Base-by-base conservation (phyloP, 2,329 filamentous ascomycete genomes). In the Paradendryphiella salina region DNA sequence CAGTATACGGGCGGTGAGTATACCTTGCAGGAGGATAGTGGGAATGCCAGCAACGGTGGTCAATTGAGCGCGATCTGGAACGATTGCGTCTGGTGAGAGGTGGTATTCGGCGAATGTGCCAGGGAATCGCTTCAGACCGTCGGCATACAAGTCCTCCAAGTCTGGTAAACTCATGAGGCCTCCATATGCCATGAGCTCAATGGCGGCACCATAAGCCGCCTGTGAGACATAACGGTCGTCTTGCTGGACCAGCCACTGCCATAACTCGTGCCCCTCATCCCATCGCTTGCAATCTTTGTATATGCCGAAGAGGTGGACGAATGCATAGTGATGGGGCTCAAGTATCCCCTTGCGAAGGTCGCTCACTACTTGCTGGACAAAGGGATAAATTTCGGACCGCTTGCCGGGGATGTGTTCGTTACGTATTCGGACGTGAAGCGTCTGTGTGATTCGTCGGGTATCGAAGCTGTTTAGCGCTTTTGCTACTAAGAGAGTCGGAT, bases 121-220 rank as follows among this genome's bases (percentile, higher is more conserved):
- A 5, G 78, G 75, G 54, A 78, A 81, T 31, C 76, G 75, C 43
- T 72, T 69, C 29, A 82, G 63, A 3, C 74, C 79, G 21, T 76
- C 59, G 4, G 63, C 46, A 56, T 79, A 82, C 11, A 82, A 51
- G 1, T 63, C 57, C 53, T 82, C 80, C 14, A 81, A 63, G 4
- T 76, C 71, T 9, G 65, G 53, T 0, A 81, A 66, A 3, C 60
- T 57, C 41, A 65, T 63, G n/a, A 58, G 45, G 10, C 75, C 73
- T 41, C 75, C 70, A 11, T 73, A 71, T 9, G 77, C 75, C 43
- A 80, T 64, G 33, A 79, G 63, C 54, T 81, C 77, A 23, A 82
- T 79, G 1, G 77, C 78, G 6, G 74, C 74, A 5, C 78, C 79
- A 52, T 81, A 81, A 0, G 78, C 75, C 4, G 70, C 64, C 13